Conservation (phyloP, 208 protist genomes). For the Trypanosomatidae sp. region DNA sequence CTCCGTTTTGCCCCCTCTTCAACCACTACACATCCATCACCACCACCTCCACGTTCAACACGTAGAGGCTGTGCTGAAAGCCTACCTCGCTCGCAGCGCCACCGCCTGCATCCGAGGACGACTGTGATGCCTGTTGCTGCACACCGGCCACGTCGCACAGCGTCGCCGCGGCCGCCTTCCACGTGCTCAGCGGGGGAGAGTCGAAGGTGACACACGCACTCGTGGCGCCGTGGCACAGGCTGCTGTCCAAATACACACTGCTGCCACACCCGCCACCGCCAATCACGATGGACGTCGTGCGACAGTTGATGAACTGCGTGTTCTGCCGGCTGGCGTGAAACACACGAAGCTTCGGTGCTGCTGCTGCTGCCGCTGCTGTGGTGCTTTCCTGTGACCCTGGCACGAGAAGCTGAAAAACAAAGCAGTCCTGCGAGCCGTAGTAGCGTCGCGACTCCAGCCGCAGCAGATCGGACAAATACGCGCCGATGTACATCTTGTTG, state of each 20-base stretch:
- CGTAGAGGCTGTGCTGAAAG: constrained; percentile 39
- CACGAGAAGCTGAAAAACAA: constrained; percentile 78
- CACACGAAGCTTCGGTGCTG: constrained; percentile 32
- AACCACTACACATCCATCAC: constrained; percentile 49
- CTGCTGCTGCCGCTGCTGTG: not conserved
- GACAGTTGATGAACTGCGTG: constrained; percentile 67
- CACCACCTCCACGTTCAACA: constrained; percentile 55
- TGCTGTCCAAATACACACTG: constrained; percentile 59
- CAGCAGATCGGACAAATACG: constrained; percentile 58
- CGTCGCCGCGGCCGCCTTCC: constrained; percentile 23
- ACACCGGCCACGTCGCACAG: constrained; percentile 5
- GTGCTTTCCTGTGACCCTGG: not conserved
- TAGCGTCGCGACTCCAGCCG: constrained; percentile 45
- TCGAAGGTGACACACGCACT: constrained; percentile 59
- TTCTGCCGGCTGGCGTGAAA: constrained; percentile 56
- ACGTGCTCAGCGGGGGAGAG: constrained; percentile 67
- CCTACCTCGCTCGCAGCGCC: too few relatives aligned
- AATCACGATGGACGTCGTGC: constrained; percentile 52
- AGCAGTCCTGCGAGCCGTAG: constrained; percentile 68
- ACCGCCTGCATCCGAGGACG: too few relatives aligned
- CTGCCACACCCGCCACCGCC: constrained; percentile 53
- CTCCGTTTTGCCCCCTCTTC: too few relatives aligned
- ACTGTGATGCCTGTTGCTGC: too few relatives aligned
- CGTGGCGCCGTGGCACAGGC: constrained; percentile 54
- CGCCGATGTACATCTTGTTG: constrained; percentile 57